Conservation (phyloP, 495 filamentous ascomycete genomes). For the Penicillium silybi region DNA sequence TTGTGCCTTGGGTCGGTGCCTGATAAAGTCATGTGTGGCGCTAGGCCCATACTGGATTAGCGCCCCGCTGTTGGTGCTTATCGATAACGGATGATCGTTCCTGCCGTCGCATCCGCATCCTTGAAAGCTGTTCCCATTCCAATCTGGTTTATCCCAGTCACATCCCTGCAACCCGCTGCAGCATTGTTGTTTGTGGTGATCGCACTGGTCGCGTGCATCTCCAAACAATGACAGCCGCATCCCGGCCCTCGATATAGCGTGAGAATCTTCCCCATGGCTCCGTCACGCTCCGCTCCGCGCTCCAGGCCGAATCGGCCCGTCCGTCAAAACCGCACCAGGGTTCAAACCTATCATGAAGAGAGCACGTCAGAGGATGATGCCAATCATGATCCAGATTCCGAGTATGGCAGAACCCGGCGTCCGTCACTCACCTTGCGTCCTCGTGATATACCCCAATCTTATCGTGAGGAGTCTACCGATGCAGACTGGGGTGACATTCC, state of each 20-base stretch:
- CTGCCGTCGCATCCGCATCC: constrained; percentile 13
- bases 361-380: constrained; percentile 28
- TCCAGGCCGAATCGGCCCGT: constrained; percentile 30
- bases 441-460: constrained; percentile 31
- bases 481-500: constrained; percentile 17
- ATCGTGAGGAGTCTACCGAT: constrained; percentile 46
- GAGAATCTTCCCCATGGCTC: constrained; percentile 19
- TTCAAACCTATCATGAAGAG: constrained; percentile 42
- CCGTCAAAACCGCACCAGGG: constrained; percentile 35
- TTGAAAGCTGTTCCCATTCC: not conserved
- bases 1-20: not conserved
- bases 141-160: not conserved
- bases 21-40: constrained; percentile 11
- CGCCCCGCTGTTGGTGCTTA: constrained; percentile 4
- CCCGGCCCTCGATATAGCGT: not conserved
- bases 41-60: not conserved
- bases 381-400: constrained; percentile 11
- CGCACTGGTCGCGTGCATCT: not conserved
- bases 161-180: not conserved
- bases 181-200: not conserved
- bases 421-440: constrained; percentile 34
- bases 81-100: constrained; percentile 23
- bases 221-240: not conserved
- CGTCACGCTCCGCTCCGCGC: constrained; percentile 16
- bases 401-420: constrained; percentile 6